Conservation (phyloP, 805 yeast species). For the Zygoascus ofunaensis region DNA sequence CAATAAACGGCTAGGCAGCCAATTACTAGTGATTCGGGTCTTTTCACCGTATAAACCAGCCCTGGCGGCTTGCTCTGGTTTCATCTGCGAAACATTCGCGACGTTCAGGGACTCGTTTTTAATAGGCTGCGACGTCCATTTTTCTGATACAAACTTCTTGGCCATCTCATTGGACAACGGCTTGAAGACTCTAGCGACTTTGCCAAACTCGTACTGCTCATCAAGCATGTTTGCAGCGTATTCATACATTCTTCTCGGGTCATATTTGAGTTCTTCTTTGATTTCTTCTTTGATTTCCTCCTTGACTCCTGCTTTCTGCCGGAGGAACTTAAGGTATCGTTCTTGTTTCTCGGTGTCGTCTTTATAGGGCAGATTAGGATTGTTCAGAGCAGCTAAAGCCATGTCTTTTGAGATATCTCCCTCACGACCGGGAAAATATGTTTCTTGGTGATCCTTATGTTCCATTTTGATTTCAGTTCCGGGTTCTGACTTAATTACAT, state of each 20-base stretch:
- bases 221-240: constrained; percentile 1
- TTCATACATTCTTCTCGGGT: too few relatives aligned
- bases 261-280: neutral
- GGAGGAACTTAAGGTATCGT: constrained; percentile 19
- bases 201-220: constrained; percentile 20
- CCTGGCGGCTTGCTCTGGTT: neutral
- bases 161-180: constrained; percentile 22
- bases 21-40: neutral
- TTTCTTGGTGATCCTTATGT: neutral
- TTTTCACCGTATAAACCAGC: neutral
- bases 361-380: constrained; percentile 16
- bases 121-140: too few relatives aligned
- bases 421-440: neutral
- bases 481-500: neutral
- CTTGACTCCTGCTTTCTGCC: constrained; percentile 13
- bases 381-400: constrained; percentile 17
- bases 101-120: too few relatives aligned
- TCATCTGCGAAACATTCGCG: neutral
- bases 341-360: constrained; percentile 15
- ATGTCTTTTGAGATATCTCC: neutral
- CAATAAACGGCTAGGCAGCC: neutral
- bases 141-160: constrained; percentile 12
- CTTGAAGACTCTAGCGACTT: constrained; percentile 20
- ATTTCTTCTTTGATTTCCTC: constrained; percentile 1
- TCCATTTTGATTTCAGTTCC: neutral